Conservation (phyloP, 2,329 filamentous ascomycete species). For the Seiridium cupressi region DNA sequence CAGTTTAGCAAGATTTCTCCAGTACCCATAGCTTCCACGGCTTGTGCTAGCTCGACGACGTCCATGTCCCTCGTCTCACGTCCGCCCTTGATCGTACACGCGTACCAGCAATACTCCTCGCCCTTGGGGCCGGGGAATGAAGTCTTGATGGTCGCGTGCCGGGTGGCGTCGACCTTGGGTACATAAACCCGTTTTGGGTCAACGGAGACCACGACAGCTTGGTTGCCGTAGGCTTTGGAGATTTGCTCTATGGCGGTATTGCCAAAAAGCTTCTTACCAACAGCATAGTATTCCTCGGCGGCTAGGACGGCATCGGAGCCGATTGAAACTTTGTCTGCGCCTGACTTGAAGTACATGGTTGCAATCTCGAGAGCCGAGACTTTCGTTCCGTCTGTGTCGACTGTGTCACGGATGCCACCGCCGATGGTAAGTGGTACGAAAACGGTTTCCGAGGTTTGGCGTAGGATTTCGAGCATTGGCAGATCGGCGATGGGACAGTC, state of each 20-base stretch:
- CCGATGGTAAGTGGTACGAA: conserved; percentile 96
- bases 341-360: conserved; percentile 94
- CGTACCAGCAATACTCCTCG: conserved; percentile 90
- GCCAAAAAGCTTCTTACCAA: conserved; percentile 67
- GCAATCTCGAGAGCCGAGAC: conserved; percentile 92
- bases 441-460: conserved; percentile 82
- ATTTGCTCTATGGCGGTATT: conserved; percentile 95
- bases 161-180: conserved; percentile 64
- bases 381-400: conserved; percentile 81
- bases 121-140: conserved; percentile 68
- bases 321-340: conserved; percentile 96
- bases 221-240: conserved; percentile 87
- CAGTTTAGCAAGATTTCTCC: conserved; percentile 96
- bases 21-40: conserved; percentile 92
- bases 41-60: conserved; percentile 81
- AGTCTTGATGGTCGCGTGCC: conserved; percentile 73
- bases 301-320: conserved; percentile 92
- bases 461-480: conserved; percentile 93
- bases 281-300: conserved; percentile 83
- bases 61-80: conserved; percentile 93
- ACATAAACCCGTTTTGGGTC: conserved; percentile 94
- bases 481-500: conserved; percentile 90
- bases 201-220: conserved; percentile 93
- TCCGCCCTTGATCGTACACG: conserved; percentile 94
- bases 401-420: conserved; percentile 89